These are phyloP conservation scores for Ceratocystis variospora DNA, from an alignment of 2,329 filamentous ascomycete species.

Conservation along the genomic window DNA sequence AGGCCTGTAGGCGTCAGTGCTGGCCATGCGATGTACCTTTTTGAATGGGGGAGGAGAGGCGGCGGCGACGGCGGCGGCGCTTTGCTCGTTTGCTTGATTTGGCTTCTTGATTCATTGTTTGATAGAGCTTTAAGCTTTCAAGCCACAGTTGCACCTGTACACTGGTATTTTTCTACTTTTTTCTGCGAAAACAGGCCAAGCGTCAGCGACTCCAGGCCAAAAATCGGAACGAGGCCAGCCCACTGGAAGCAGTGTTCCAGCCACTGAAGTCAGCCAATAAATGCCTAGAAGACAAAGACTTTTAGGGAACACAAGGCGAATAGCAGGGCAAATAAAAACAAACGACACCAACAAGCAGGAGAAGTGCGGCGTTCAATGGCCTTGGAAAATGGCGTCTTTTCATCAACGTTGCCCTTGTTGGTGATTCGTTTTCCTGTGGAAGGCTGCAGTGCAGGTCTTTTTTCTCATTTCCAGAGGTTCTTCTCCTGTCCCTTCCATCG, in stretches of 20 bases:
- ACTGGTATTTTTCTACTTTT: background rate
- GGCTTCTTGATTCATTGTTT: background rate
- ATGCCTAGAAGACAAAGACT: background rate
- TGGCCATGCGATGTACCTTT: background rate
- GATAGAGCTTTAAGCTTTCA: conserved; percentile 8
- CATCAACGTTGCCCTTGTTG: background rate
- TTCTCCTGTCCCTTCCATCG: background rate
- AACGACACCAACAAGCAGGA: background rate
- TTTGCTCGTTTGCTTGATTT: background rate
- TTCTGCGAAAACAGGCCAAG: background rate
- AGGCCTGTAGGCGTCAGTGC: background rate
- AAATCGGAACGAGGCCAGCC: background rate
- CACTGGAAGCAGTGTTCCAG: conserved; percentile 1
- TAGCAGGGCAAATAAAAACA: background rate
- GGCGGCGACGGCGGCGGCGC: background rate
- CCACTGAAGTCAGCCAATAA: background rate
- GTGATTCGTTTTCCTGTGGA: background rate
- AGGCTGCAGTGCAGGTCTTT: background rate
- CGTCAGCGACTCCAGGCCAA: background rate
- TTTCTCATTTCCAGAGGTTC: background rate
- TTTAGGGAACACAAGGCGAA: background rate
- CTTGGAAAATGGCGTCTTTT: background rate
- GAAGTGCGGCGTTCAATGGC: background rate
- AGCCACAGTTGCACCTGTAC: conserved; percentile 8
- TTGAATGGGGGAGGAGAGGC: background rate